Percentiles rank a stretch among this genome's conserved stretches.
Conservation (phyloP, 139 green algal genomes). For the Chlamydomonas incerta region DNA sequence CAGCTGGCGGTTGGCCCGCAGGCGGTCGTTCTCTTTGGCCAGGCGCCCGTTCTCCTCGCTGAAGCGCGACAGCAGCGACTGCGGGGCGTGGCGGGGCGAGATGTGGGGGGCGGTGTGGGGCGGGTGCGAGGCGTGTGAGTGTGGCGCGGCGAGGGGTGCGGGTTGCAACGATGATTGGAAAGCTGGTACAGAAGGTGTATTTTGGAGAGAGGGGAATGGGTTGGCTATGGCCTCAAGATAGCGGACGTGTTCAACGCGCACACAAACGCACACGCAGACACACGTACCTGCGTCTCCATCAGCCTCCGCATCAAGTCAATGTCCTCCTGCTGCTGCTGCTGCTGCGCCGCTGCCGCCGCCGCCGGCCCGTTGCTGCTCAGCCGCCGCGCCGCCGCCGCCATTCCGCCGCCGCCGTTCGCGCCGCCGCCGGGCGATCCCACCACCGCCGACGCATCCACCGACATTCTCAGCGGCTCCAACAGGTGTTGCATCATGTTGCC, state of each 20-base stretch:
- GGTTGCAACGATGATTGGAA: no score
- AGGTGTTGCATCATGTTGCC: no score
- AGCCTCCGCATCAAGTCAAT: conserved; percentile 56
- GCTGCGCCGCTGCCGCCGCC: background rate
- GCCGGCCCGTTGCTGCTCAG: background rate
- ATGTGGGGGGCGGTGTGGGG: no score
- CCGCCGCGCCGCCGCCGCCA: background rate
- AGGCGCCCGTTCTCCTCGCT: conserved; percentile 79
- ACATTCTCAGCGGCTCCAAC: conserved; percentile 33
- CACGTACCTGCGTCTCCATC: conserved; percentile 55
- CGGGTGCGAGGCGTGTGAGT: no score
- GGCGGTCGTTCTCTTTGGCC: conserved; percentile 68
- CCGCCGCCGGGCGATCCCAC: background rate
- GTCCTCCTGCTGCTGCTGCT: background rate
- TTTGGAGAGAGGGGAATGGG: no score
- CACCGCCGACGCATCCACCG: background rate
- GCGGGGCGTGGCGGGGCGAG: no score
- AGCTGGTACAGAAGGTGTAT: no score
- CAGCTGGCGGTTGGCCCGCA: conserved; percentile 48
- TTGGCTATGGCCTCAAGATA: no score
- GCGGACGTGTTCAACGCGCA: no score
- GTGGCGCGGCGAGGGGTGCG: no score
- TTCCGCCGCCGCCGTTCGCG: background rate
- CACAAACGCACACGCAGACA: no score
- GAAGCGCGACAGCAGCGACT: conserved; percentile 64